Conservation (phyloP, 495 filamentous ascomycete species). For the Penicillium cataractarum region DNA sequence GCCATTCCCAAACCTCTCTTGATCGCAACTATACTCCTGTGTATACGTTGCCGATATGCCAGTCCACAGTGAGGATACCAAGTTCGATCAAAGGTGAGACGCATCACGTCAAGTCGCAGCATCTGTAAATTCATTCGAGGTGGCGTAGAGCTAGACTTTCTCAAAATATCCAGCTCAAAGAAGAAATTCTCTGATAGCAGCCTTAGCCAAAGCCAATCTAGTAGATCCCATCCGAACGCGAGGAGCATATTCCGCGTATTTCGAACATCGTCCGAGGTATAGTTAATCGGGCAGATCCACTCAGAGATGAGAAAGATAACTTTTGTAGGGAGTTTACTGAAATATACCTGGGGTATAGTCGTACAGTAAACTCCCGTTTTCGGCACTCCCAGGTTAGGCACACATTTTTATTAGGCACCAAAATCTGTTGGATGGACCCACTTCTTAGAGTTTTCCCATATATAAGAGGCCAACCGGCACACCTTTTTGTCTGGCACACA, state of each 20-base stretch:
- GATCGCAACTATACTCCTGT: slow-evolving; percentile 7
- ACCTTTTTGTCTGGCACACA: too few species aligned
- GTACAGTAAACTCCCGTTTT: too few species aligned
- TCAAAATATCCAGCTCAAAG: slow-evolving; percentile 10
- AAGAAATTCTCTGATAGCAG: slow-evolving; percentile 8
- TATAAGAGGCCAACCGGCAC: too few species aligned
- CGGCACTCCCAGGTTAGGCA: too few species aligned
- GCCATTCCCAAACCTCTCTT: not conserved
- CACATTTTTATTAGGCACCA: too few species aligned
- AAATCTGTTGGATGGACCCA: too few species aligned
- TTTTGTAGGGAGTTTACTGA: slow-evolving; percentile 11
- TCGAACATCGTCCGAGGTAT: slow-evolving; percentile 5
- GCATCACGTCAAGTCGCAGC: slow-evolving; percentile 9
- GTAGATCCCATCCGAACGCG: slow-evolving; percentile 14
- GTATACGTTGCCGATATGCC: slow-evolving; percentile 13
- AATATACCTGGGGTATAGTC: too few species aligned
- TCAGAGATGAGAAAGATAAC: slow-evolving; percentile 12
- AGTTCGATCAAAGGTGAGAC: slow-evolving; percentile 7
- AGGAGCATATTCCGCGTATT: slow-evolving; percentile 13
- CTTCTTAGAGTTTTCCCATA: too few species aligned
- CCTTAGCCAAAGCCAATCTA: slow-evolving; percentile 15
- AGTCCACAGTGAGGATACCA: slow-evolving; percentile 10
- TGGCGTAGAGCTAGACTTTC: not conserved
- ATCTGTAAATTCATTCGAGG: slow-evolving; percentile 12
- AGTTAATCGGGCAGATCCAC: slow-evolving; percentile 9